phyloP scores from a whole-genome alignment of 371 early-diverging fungal genomes.

The Massospora cicadina region DNA sequence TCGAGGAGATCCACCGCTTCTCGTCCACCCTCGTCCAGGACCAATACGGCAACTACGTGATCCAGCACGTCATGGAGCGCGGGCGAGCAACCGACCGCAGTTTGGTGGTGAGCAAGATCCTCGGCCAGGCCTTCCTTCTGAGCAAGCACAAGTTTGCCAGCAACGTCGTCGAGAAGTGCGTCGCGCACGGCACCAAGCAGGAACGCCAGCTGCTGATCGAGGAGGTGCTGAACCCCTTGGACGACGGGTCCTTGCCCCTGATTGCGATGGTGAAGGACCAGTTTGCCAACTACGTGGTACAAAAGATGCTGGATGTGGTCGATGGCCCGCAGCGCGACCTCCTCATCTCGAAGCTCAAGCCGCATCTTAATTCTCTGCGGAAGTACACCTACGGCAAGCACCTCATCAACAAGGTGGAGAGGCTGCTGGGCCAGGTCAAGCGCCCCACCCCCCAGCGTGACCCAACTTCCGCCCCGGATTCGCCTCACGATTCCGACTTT shows the following conservation, averaged over 20 bases:
- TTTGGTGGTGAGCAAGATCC: slow-evolving; percentile 72
- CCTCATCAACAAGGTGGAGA: slow-evolving; percentile 39
- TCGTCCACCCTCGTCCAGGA: slow-evolving; percentile 88
- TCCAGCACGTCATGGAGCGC: slow-evolving; percentile 96
- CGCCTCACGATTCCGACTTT: background rate
- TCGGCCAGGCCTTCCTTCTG: slow-evolving; percentile 71
- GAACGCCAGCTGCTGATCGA: slow-evolving; percentile 53
- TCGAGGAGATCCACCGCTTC: slow-evolving; percentile 85
- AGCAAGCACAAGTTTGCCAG: slow-evolving; percentile 99
- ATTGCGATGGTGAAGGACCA: slow-evolving; percentile 97
- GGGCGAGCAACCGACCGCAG: slow-evolving; percentile 74
- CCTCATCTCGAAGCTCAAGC: slow-evolving; percentile 73
- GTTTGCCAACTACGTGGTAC: slow-evolving; percentile 99
- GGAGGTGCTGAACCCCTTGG: slow-evolving; percentile 59
- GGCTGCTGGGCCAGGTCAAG: background rate
- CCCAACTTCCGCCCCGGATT: background rate
- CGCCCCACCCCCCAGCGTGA: background rate
- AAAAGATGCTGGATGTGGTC: slow-evolving; percentile 96
- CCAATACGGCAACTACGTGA: slow-evolving; percentile 99
- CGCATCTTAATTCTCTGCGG: slow-evolving; percentile 73
- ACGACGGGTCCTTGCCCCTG: slow-evolving; percentile 47
- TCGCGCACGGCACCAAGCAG: slow-evolving; percentile 21
- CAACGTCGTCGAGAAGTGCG: slow-evolving; percentile 57
- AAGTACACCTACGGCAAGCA: slow-evolving; percentile 96
- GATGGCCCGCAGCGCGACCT: slow-evolving; percentile 71